Base-by-base conservation (phyloP, 2,329 filamentous ascomycete genomes). In the Apiospora pterosperma region DNA sequence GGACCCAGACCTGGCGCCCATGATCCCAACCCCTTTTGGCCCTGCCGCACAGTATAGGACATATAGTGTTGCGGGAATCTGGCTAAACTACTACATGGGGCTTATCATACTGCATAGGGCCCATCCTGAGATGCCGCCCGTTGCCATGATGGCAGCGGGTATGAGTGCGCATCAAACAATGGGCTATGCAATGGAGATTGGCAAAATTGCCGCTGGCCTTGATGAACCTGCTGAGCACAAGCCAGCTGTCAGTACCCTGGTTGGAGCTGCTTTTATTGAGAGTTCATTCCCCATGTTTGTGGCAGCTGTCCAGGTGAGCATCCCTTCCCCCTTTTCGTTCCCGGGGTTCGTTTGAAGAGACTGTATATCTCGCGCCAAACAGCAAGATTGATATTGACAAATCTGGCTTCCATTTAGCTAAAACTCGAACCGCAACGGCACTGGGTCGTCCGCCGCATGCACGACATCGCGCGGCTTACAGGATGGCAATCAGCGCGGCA, bases 61-160 rank as follows among this genome's bases (percentile, higher is more conserved):
- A 2, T 95, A 93, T 75, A 90, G 90, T n/a, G 91, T 98, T 67
- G 92, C 92, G 3, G 90, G 92, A 38, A 84, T 97, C 25, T 97
- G 93, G 92, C 88, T 92, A 73, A 90, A 94, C 68, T 94, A 92
- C 75, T 91, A 97, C 76, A 92, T 95, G 82, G 90, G 90, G 0
- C 84, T 93, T 59, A 95, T 98, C 64, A 85, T 94, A 63, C 84
- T 96, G n/a, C 83, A 95, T 65, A 86, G 96, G 38, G 84, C 89
- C 1, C 94, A 97, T 70, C 96, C 96, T 0, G 87, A 86, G 28
- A 97, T 97, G 93, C 95, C 94, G 0, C 93, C 95, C 0, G 89
- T 94, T 10, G 91, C 93, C 39, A 93, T 97, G 87, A 87, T 93
- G 71, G 93, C 96, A 3, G 93, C 93, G 0, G 91, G 90, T 8